Base-by-base conservation (phyloP, 2,329 filamentous ascomycete genomes). In the Epichloe gansuensis region DNA sequence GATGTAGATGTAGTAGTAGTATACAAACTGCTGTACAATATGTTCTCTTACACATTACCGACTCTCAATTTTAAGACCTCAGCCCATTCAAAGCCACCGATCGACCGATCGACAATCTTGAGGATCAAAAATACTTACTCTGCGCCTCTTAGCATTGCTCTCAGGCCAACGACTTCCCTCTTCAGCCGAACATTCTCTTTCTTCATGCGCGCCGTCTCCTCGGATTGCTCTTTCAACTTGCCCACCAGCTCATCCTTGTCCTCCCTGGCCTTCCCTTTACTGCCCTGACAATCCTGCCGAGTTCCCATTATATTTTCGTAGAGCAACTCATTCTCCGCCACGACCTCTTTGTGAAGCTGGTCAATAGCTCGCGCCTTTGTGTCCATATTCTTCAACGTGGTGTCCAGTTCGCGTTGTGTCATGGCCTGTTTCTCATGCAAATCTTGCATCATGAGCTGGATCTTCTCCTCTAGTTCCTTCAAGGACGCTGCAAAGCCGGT, bases 281-380 rank as follows among this genome's bases (percentile, higher is more conserved):
- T 42, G 85, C 87, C 65, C 82, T 85, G 44, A 90, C 76, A 55
- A 96, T 87, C 72, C 86, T 89, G 60, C 81, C 85, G 47, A 97
- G 72, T 69, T 96, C 91, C 82, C 80, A 62, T 96, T 95, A 73
- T 96, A 95, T 55, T 84, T 59, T 91, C 86, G 67, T 96, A 96
- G 52, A 97, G 75, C 34, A 91, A 80, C 69, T 96, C 91, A 61
- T 96, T 97, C 72, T 97, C 91, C 0, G 88, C 87, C 60, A 83
- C 89, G 15, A 84, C 81, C 63, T 95, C 89, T 58, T 88, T 86
- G 71, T 94, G 95, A 50, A 95, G 73, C 68, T 94, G 87, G 65
- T 96, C 91, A 51, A 96, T 81, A 42, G 86, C 85, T 60, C 83
- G 86, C 54, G 85, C 83, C 61, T 93, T 91, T 54, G 78, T 78